Percentiles rank a stretch among this genome's conserved stretches.
These are phyloP conservation scores for Phallus indusiatus DNA, from an alignment of 768 basidiomycete species.

Conservation along the genomic window DNA sequence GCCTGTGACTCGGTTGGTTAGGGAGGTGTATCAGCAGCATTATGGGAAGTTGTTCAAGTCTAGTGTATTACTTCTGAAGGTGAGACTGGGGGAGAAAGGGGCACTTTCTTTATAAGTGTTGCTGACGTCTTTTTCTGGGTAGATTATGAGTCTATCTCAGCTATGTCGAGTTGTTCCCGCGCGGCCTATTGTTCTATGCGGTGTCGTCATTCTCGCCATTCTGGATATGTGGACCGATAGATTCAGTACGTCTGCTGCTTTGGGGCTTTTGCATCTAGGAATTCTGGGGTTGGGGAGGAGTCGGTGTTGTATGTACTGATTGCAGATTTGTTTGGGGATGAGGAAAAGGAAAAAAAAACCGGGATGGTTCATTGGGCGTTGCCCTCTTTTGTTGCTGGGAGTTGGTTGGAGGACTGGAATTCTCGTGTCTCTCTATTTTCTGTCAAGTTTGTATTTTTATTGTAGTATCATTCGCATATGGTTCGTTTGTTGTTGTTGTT, in stretches of 20 bases:
- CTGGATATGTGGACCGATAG: slow-evolving; percentile 38
- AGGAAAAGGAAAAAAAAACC: too few species aligned
- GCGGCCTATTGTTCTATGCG: slow-evolving; percentile 18
- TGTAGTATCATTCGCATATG: too few species aligned
- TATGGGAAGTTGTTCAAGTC: slow-evolving; percentile 9
- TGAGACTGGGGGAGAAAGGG: slow-evolving; percentile 17
- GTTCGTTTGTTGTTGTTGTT: too few species aligned
- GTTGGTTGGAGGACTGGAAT: neutral
- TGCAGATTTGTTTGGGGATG: too few species aligned
- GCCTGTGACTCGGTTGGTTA: neutral
- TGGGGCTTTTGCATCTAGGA: slow-evolving; percentile 32
- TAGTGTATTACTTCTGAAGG: slow-evolving; percentile 8
- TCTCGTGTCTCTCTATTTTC: neutral
- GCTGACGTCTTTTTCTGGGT: neutral
- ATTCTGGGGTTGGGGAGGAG: slow-evolving; percentile 13
- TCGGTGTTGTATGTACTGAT: slow-evolving; percentile 6
- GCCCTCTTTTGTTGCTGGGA: too few species aligned
- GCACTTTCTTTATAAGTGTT: slow-evolving; percentile 16
- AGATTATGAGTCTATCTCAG: slow-evolving; percentile 17
- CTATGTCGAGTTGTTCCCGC: slow-evolving; percentile 18
- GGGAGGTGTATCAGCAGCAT: neutral
- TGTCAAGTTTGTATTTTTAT: too few species aligned
- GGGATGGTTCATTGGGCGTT: too few species aligned
- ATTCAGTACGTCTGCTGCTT: slow-evolving; percentile 25
- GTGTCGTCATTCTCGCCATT: slow-evolving; percentile 29